Conservation (phyloP, 1,284 basidiomycete species). For the Naganishia liquefaciens region DNA sequence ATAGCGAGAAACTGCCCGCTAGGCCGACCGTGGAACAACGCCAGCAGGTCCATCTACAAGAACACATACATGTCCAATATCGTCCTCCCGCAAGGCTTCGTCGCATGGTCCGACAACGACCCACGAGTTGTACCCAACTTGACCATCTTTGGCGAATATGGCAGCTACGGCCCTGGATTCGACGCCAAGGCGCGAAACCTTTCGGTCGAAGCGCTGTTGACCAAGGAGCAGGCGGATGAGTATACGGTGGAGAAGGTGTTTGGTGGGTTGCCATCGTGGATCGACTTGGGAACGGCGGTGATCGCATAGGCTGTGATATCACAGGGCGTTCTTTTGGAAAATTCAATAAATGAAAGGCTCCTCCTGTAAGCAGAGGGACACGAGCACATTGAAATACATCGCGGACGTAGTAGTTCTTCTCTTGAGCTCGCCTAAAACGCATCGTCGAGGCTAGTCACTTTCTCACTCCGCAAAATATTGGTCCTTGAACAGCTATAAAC, state of each 20-base stretch:
- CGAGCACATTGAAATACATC: too few relatives aligned
- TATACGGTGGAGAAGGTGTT: slow-evolving; percentile 29
- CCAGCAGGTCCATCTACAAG: slow-evolving; percentile 33
- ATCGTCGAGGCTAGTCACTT: too few relatives aligned
- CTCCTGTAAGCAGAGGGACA: too few relatives aligned
- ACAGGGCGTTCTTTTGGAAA: background rate
- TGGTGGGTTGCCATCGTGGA: slow-evolving; percentile 26
- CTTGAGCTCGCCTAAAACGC: too few relatives aligned
- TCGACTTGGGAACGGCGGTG: slow-evolving; percentile 27
- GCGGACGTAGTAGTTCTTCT: too few relatives aligned
- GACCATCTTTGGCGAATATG: slow-evolving; percentile 26
- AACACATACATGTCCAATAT: slow-evolving; percentile 36
- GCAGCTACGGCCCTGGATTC: slow-evolving; percentile 22
- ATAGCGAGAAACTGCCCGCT: slow-evolving; percentile 31
- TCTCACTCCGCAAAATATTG: too few relatives aligned
- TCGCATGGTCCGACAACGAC: slow-evolving; percentile 24
- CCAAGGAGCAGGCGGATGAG: slow-evolving; percentile 12
- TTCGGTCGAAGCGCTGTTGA: slow-evolving; percentile 21
- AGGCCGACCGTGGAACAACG: slow-evolving; percentile 39
- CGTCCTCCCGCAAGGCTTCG: slow-evolving; percentile 25
- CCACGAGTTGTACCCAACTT: slow-evolving; percentile 22
- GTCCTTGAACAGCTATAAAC: too few relatives aligned
- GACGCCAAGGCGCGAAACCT: slow-evolving; percentile 11
- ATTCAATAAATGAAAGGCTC: too few relatives aligned
- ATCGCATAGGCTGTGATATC: background rate